Evolutionary conservation across 768 basidiomycete genomes (phyloP).

Genomic region (Suillus subaureus): DNA sequence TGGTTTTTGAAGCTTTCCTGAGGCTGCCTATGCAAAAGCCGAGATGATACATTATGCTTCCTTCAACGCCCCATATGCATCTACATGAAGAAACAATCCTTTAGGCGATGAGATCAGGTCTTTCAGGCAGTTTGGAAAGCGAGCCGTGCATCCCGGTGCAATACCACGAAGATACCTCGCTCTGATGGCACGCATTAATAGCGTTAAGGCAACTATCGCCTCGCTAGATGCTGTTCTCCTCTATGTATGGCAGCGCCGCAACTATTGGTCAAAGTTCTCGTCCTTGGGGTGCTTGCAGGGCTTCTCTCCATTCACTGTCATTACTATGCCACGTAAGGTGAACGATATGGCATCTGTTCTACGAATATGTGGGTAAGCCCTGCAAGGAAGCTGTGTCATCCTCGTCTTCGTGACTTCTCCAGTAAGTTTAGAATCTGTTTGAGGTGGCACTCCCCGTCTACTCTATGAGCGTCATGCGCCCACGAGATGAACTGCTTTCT

Average conservation of each 20-base stretch:
- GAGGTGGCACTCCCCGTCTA: not conserved
- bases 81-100: not conserved
- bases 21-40: not conserved
- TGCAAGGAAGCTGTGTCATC: not conserved
- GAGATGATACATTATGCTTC: not conserved
- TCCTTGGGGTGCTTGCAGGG: not conserved
- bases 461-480: slow-evolving; percentile 1
- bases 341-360: not conserved
- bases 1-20: not conserved
- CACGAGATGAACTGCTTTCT: not conserved
- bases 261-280: not conserved
- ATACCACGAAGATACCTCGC: not conserved
- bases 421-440: not conserved
- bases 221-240: not conserved
- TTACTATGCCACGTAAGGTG: too few species aligned
- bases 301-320: not conserved
- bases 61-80: not conserved
- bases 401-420: not conserved
- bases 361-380: not conserved
- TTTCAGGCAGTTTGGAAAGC: not conserved
- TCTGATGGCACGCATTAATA: not conserved
- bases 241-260: not conserved
- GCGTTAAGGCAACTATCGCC: not conserved
- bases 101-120: not conserved
- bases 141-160: not conserved